Evolutionary conservation across 441 rosid species (phyloP).

Genomic region (Pelargonium exstipulatum): DNA sequence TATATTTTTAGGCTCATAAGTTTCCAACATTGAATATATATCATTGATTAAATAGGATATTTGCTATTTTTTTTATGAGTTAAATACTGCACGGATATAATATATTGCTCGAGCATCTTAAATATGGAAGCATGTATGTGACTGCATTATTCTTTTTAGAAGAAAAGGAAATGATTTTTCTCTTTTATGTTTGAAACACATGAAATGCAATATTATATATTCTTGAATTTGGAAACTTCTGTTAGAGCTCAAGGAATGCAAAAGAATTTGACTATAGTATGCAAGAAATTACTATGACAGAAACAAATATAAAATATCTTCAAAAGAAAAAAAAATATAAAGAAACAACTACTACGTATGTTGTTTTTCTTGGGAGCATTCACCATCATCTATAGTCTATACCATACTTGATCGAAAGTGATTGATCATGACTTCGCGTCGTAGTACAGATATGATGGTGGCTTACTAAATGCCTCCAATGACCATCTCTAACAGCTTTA

Average conservation of each 20-base stretch:
- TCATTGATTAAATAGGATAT: neutral
- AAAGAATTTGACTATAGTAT: slow-evolving; percentile 3
- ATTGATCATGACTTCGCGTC: slow-evolving; percentile 24
- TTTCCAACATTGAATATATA: neutral
- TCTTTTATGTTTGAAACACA: neutral
- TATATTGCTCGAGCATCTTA: slow-evolving; percentile 1
- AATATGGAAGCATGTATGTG: neutral
- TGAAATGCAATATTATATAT: neutral
- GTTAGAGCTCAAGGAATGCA: neutral
- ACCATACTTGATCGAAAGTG: slow-evolving; percentile 10
- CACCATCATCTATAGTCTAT: slow-evolving; percentile 24
- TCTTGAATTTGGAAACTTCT: slow-evolving; percentile 5
- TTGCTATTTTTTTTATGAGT: neutral
- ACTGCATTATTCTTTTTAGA: neutral
- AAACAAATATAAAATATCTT: slow-evolving; percentile 21
- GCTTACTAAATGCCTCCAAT: slow-evolving; percentile 23
- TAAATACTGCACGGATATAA: neutral
- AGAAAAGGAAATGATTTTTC: no score
- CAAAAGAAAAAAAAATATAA: slow-evolving; percentile 19
- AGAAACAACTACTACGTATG: slow-evolving; percentile 26
- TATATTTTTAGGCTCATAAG: neutral
- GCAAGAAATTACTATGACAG: slow-evolving; percentile 18
- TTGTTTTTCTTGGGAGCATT: slow-evolving; percentile 20
- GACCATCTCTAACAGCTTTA: slow-evolving; percentile 28
- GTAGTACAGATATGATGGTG: slow-evolving; percentile 28